A percentile compares a stretch with the other conserved stretches of the same genome.
Conservation (phyloP, 768 basidiomycete genomes). For the Tylopilus sp. region DNA sequence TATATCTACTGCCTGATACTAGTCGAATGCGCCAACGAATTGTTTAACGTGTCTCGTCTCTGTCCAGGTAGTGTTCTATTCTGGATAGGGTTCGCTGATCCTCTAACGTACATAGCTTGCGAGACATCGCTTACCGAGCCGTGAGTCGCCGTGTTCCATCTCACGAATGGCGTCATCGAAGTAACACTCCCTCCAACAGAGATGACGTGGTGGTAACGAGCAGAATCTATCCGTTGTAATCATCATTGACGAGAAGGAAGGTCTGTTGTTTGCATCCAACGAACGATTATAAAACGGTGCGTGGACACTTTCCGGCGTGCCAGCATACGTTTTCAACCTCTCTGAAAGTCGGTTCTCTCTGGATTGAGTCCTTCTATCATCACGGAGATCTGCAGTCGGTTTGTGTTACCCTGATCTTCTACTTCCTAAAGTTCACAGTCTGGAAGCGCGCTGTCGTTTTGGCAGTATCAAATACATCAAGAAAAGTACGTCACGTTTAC, state of each 20-base stretch:
- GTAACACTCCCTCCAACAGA: constrained; percentile 4
- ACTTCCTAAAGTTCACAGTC: constrained; percentile 1
- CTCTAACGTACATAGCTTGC: constrained; percentile 52
- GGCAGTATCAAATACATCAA: constrained; percentile 89
- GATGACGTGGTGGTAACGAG: constrained; percentile 58
- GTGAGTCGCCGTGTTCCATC: constrained; percentile 37
- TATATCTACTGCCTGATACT: constrained; percentile 1
- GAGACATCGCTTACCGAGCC: constrained; percentile 78
- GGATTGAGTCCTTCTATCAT: constrained; percentile 73
- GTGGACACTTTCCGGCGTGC: constrained; percentile 31
- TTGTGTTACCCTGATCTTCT: constrained; percentile 9
- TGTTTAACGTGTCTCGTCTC: constrained; percentile 72
- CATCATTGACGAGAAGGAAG: constrained; percentile 33
- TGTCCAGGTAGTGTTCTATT: constrained; percentile 60
- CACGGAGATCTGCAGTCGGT: constrained; percentile 81
- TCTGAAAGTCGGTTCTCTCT: constrained; percentile 72
- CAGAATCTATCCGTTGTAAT: background rate
- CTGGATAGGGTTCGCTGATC: background rate
- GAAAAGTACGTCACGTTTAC: constrained; percentile 52
- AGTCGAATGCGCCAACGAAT: constrained; percentile 85
- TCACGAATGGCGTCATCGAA: background rate
- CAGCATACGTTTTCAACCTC: constrained; percentile 1
- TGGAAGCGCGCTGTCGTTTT: constrained; percentile 76
- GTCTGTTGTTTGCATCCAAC: constrained; percentile 81
- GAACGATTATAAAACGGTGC: constrained; percentile 89